Evolutionary conservation across 805 yeast species (phyloP), one percentile per base, ranked within the genome.

Genomic region (Starmera pachycereana): DNA sequence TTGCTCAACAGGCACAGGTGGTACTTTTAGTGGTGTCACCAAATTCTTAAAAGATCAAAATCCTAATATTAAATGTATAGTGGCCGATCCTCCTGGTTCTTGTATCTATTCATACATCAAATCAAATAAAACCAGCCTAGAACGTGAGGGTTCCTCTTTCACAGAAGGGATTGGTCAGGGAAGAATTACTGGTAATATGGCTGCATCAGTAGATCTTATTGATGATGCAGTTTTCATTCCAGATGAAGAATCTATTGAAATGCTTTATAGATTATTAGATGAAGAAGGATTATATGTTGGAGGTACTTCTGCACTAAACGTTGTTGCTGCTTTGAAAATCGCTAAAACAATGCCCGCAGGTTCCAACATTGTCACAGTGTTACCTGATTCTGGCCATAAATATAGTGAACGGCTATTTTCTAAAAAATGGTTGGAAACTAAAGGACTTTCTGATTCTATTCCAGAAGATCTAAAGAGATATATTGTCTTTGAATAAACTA

Each of bases 131-230:
- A 66, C 79, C 55, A 69, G 72, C 10, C 62, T 81, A 41, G 86
- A 76, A 34, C 74, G 88, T 52, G 69, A 73, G 1, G 97, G 97
- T 28, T 76, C 86, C 4, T 82, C 95, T 0, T 87, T 89, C 60
- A 89, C 96, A 27, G 97, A 89, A 64, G 97, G 97, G 29, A 87
- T 89, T 63, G 97, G 97, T 27, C 97, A 89, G 63, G 96, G 96
- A 36, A 73, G 97, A 52, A 81, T 89, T 52, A 89, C 96, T 6
- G 81, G 74, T 46, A 89, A 89, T 60, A 69, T 89, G 60, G 68
- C 68, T 13, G 82, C 76, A 35, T 96, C 86, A 46, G 64, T 87
- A 27, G 80, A 70, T 8, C 58, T 79, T 29, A 69, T 86, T 31
- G 96, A 89, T 56, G 95, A 81, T 50, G 94, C 96, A 1, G 61